A percentile compares a stretch with the other conserved stretches of the same genome.
Evolutionary conservation across 148 eudicot genomes (phyloP).

Genomic region (Nepenthes mirabilis): DNA sequence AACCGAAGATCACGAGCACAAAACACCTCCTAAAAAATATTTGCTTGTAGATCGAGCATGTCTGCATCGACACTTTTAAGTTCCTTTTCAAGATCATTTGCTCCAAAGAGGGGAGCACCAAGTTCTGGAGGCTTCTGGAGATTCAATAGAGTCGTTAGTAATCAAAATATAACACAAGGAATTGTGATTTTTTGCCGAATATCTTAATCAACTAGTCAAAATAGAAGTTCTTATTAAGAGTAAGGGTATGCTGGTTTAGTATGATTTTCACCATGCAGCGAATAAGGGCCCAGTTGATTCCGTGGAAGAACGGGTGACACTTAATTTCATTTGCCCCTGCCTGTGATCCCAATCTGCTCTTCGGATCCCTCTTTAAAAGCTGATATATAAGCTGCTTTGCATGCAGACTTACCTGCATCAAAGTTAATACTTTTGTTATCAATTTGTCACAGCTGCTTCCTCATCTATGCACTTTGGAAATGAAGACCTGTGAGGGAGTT

Average conservation of each 20-base stretch:
- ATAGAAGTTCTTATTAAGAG: neutral
- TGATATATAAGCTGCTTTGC: conserved; percentile 73
- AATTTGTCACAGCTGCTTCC: too few relatives aligned
- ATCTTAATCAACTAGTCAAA: neutral
- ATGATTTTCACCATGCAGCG: conserved; percentile 62
- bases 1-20: too few relatives aligned
- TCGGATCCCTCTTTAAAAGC: conserved; percentile 80
- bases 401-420: conserved; percentile 64
- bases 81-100: conserved; percentile 32
- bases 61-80: conserved; percentile 38
- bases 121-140: conserved; percentile 69
- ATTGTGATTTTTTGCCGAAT: too few relatives aligned
- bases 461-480: too few relatives aligned
- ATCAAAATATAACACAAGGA: too few relatives aligned
- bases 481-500: too few relatives aligned
- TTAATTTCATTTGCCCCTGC: conserved; percentile 93
- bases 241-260: neutral
- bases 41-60: conserved; percentile 67
- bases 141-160: too few relatives aligned
- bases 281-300: conserved; percentile 85
- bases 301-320: conserved; percentile 80
- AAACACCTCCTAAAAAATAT: conserved; percentile 41
- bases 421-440: neutral
- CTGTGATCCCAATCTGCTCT: conserved; percentile 69
- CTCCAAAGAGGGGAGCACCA: conserved; percentile 36